Evolutionary conservation across 148 eudicot species (phyloP).

Genomic region (Camellia sinensis): DNA sequence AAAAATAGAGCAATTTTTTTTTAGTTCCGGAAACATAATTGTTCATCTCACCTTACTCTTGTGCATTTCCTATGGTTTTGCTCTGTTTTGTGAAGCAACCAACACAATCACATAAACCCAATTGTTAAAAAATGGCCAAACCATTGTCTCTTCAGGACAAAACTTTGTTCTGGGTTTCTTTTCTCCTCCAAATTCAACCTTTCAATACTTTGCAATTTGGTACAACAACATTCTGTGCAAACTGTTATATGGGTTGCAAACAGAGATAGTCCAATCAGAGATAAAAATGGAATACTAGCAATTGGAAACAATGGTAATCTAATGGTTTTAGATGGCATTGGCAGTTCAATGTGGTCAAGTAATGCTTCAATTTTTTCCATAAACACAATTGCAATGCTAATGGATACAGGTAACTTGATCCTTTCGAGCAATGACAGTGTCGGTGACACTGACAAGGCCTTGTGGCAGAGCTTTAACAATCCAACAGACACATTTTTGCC

Average conservation of each 20-base stretch:
- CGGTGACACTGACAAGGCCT: neutral
- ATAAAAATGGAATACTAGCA: constrained; percentile 28
- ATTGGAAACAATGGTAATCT: constrained; percentile 39
- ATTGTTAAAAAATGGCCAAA: constrained; percentile 32
- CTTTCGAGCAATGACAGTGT: neutral
- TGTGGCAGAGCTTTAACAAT: constrained; percentile 58
- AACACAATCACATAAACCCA: constrained; percentile 26
- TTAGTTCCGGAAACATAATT: neutral
- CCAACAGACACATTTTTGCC: constrained; percentile 61
- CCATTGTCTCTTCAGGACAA: constrained; percentile 32
- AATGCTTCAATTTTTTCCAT: constrained; percentile 15
- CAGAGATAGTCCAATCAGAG: constrained; percentile 43
- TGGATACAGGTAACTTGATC: constrained; percentile 37
- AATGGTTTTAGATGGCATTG: constrained; percentile 26
- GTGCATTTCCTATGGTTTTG: neutral
- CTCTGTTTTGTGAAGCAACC: constrained; percentile 8
- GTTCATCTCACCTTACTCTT: neutral
- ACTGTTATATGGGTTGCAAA: constrained; percentile 66
- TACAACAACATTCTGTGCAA: constrained; percentile 28
- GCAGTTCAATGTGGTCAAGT: constrained; percentile 33
- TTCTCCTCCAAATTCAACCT: constrained; percentile 41
- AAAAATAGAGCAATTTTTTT: no score
- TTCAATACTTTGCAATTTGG: constrained; percentile 56
- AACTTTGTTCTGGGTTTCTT: constrained; percentile 53
- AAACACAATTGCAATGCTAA: constrained; percentile 29